Evolutionary conservation across 2,329 filamentous ascomycete genomes (phyloP).

Genomic region (Pseudogymnoascus sp.): DNA sequence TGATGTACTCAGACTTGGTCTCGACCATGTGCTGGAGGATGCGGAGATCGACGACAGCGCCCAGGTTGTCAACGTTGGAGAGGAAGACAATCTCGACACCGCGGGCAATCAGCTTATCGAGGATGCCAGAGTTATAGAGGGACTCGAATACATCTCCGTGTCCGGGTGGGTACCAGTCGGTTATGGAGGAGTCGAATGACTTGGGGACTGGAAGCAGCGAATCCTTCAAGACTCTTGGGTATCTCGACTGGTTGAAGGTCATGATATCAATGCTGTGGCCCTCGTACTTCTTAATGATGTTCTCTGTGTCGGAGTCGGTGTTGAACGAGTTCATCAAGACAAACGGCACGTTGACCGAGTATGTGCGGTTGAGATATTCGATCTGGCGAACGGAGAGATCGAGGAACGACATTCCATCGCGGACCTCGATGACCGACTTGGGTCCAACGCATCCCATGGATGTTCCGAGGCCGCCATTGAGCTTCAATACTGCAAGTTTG

Average conservation of each 20-base stretch:
- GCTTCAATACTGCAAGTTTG: constrained; percentile 97
- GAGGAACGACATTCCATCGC: constrained; percentile 99
- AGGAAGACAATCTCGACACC: constrained; percentile 98
- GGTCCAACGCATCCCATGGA: constrained; percentile 99
- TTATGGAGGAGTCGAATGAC: constrained; percentile 74
- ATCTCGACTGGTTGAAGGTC: constrained; percentile 99
- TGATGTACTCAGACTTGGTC: constrained; percentile 95
- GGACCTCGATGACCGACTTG: constrained; percentile 99
- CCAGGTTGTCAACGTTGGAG: constrained; percentile 98
- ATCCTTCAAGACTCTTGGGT: constrained; percentile 97
- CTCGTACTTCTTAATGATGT: constrained; percentile 99
- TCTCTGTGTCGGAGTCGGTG: constrained; percentile 94
- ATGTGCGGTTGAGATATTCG: constrained; percentile 97
- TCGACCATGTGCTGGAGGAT: constrained; percentile 99
- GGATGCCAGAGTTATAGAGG: constrained; percentile 96
- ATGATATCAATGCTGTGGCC: constrained; percentile 99
- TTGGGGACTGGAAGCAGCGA: constrained; percentile 94
- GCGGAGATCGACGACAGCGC: constrained; percentile 92
- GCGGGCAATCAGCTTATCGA: constrained; percentile 90
- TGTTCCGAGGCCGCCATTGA: constrained; percentile 97
- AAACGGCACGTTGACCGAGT: constrained; percentile 94
- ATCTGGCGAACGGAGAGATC: constrained; percentile 98
- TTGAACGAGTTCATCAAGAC: constrained; percentile 99
- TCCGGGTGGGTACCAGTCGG: constrained; percentile 97
- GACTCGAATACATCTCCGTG: constrained; percentile 99